Evolutionary conservation across 2,329 filamentous ascomycete species (phyloP).

Genomic region (Aspergillus nomiae): DNA sequence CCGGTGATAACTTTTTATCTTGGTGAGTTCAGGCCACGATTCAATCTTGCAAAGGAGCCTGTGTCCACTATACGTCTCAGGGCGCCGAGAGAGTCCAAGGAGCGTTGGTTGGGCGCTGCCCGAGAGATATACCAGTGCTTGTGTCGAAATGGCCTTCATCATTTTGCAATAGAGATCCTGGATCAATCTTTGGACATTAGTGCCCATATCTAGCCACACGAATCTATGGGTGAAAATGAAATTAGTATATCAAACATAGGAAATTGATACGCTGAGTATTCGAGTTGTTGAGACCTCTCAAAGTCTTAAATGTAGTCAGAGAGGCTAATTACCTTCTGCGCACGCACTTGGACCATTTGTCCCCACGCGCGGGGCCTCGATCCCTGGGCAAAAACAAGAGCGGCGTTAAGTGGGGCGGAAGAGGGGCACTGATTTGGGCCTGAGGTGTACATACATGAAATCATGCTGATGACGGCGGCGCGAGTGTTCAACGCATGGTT

Average conservation of each 20-base stretch:
- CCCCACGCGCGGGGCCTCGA: not conserved
- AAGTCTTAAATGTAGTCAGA: not conserved
- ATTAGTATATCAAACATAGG: no score
- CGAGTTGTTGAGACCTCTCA: no score
- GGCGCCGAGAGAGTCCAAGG: not conserved
- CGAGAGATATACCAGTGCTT: not conserved
- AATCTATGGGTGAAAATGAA: not conserved
- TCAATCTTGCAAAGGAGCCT: not conserved
- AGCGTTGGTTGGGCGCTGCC: not conserved
- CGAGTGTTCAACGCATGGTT: not conserved
- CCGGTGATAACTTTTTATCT: not conserved
- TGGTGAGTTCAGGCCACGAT: not conserved
- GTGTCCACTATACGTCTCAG: not conserved
- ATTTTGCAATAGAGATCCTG: not conserved
- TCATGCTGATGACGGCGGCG: not conserved
- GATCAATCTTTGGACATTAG: not conserved
- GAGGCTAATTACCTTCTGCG: not conserved
- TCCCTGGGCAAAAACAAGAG: not conserved
- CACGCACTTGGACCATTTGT: not conserved
- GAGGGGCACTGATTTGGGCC: not conserved
- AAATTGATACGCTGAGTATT: no score
- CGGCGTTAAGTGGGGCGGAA: not conserved
- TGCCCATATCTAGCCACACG: not conserved
- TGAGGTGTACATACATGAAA: not conserved
- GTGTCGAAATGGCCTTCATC: not conserved